Conservation (phyloP, 495 filamentous ascomycete species). For the Trichoderma erinaceum region DNA sequence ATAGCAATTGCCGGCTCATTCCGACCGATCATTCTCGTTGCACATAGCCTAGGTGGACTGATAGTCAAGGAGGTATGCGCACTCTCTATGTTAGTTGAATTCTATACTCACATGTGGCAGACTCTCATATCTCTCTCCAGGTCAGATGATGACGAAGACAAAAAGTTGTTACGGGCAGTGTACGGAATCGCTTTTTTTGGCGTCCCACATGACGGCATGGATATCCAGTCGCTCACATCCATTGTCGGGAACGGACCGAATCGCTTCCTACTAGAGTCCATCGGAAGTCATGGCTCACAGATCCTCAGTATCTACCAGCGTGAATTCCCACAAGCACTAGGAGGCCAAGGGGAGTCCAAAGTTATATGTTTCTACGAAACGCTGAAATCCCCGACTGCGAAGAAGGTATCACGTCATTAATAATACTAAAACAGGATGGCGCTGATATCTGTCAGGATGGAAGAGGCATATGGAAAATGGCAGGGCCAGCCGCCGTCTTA, state of each 20-base stretch:
- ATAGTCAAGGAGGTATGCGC: neutral
- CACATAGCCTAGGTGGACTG: neutral
- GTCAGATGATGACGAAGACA: neutral
- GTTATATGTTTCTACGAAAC: neutral
- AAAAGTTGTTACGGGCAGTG: neutral
- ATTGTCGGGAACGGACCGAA: neutral
- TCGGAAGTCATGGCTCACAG: neutral
- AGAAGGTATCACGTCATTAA: neutral
- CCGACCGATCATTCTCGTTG: neutral
- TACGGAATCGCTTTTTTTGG: neutral
- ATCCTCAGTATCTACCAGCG: neutral
- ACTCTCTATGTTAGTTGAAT: neutral
- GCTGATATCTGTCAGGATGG: neutral
- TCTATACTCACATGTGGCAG: neutral
- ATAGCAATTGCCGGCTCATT: neutral
- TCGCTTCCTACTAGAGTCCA: neutral
- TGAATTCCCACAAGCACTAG: neutral
- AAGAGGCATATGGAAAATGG: neutral
- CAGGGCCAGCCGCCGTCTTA: neutral
- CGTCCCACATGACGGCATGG: conserved; percentile 2
- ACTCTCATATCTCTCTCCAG: neutral
- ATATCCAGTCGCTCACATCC: neutral
- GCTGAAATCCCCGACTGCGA: neutral
- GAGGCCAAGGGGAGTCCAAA: neutral
- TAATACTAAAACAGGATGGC: neutral